Base-by-base conservation (phyloP, 257 asterid species). In the Catharanthus roseus region DNA sequence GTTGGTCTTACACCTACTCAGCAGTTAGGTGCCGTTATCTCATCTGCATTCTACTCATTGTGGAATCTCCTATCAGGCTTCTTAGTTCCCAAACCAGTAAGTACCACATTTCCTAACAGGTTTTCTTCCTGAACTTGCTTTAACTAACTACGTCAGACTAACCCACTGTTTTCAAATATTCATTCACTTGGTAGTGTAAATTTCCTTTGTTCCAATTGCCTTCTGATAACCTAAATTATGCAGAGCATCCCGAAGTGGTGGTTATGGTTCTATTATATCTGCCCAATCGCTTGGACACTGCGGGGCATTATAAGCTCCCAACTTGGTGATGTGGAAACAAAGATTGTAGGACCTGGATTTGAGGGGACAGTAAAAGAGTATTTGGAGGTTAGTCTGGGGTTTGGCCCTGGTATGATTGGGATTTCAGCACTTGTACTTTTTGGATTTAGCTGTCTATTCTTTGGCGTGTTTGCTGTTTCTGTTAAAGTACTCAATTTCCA, bases 211-310 rank as follows among this genome's bases (percentile, higher is more conserved):
- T 9, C 13, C 41, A 5, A 31, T 28, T 66, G 54, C 36, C 11
- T 9, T 38, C 18, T 9, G 26, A 42, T 45, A 42, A 61, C n/a
- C 28, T n/a, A n/a, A n/a, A n/a, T 2, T 28, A 39, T 72, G 24
- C 77, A 92, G 98, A 78, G 81, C 69, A 90, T 90, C 60, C 96
- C 96, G 21, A 84, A 79, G 57, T 92, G 96, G 96, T 92, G 97
- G 97, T 65, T 89, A 79, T 92, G 97, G 97, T 92, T 84, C 85
- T 89, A 92, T 77, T 88, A 92, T 70, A 84, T 92, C 64, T 86
- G 89, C 77, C 97, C 97, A 12, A 62, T 86, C 58, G 83, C 93
- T 2, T 92, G 97, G 97, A 85, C 86, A 6, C 73, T 92, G 69
- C 82, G 96, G 24, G 97, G 97, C 58, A 86, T 89, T 31, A 86